Evolutionary conservation across 495 filamentous ascomycete genomes (phyloP).

Genomic region (Xylaria longipes): DNA sequence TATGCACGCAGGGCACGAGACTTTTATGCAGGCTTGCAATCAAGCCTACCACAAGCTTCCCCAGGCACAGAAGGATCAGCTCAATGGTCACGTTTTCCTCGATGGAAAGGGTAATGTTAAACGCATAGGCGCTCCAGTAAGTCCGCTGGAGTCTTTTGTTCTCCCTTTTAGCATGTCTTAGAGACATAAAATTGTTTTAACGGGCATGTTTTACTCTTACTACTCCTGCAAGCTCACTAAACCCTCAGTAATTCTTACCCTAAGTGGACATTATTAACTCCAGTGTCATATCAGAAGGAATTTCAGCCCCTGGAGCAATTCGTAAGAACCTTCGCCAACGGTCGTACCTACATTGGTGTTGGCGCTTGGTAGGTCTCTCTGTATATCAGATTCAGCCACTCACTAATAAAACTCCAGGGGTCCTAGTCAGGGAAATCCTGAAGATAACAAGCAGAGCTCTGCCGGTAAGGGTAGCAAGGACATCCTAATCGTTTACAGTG

Average conservation of each 20-base stretch:
- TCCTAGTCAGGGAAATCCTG: constrained; percentile 33
- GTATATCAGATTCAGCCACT: constrained; percentile 22
- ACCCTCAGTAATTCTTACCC: too few relatives aligned
- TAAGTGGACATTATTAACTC: too few relatives aligned
- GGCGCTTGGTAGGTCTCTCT: constrained; percentile 43
- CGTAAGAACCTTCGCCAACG: constrained; percentile 48
- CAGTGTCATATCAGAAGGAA: too few relatives aligned
- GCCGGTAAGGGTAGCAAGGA: constrained; percentile 49
- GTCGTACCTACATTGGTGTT: constrained; percentile 52
- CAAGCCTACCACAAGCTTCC: constrained; percentile 39
- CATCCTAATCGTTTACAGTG: constrained; percentile 45
- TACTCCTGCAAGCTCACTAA: too few relatives aligned
- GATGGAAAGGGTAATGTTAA: constrained; percentile 43
- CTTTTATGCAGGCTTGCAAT: constrained; percentile 51
- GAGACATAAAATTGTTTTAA: too few relatives aligned
- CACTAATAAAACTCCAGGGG: constrained; percentile 31
- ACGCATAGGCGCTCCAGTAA: constrained; percentile 45
- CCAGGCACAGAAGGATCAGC: constrained; percentile 37
- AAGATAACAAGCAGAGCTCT: constrained; percentile 40
- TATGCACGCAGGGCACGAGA: constrained; percentile 28
- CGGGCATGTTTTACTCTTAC: too few relatives aligned
- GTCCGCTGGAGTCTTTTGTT: too few relatives aligned
- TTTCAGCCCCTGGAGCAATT: constrained; percentile 44
- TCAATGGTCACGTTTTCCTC: constrained; percentile 42
- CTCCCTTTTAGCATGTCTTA: too few relatives aligned